Evolutionary conservation across 805 yeast genomes (phyloP).

Genomic region (Myxozyma kluyveri): DNA sequence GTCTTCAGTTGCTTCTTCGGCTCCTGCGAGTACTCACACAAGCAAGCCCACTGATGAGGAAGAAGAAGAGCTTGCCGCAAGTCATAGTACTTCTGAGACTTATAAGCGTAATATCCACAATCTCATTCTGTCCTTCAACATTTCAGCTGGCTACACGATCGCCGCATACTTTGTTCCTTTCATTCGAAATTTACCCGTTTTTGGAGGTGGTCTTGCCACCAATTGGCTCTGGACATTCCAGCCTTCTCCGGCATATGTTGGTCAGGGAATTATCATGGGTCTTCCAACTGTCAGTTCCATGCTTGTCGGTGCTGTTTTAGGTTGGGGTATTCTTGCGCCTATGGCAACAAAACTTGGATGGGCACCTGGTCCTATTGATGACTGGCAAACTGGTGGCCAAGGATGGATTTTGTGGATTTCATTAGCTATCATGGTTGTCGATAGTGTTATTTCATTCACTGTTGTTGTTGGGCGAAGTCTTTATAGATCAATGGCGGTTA

Average conservation of each 20-base stretch:
- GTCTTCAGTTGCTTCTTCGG: background rate
- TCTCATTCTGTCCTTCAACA: conserved; percentile 56
- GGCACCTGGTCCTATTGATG: conserved; percentile 88
- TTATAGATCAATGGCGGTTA: conserved; percentile 9
- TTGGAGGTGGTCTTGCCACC: conserved; percentile 62
- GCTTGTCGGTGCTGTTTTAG: conserved; percentile 84
- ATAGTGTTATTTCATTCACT: conserved; percentile 75
- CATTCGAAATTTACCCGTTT: conserved; percentile 66
- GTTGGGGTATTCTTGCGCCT: conserved; percentile 93
- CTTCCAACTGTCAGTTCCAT: conserved; percentile 83
- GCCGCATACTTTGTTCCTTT: conserved; percentile 70
- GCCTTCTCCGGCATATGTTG: conserved; percentile 95
- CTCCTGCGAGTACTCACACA: background rate
- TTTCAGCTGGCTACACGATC: conserved; percentile 73
- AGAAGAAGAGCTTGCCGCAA: conserved; percentile 12
- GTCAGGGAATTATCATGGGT: conserved; percentile 98
- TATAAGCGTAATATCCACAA: conserved; percentile 56
- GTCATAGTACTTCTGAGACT: conserved; percentile 24
- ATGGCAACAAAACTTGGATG: conserved; percentile 65
- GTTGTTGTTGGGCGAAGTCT: conserved; percentile 39
- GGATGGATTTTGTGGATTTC: conserved; percentile 98
- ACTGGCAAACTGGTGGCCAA: conserved; percentile 91
- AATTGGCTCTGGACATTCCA: conserved; percentile 82
- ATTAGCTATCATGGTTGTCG: conserved; percentile 89
- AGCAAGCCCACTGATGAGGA: conserved; percentile 1